phyloP scores from a whole-genome alignment of 257 asterid genomes.

The Cynanchum wilfordii region DNA sequence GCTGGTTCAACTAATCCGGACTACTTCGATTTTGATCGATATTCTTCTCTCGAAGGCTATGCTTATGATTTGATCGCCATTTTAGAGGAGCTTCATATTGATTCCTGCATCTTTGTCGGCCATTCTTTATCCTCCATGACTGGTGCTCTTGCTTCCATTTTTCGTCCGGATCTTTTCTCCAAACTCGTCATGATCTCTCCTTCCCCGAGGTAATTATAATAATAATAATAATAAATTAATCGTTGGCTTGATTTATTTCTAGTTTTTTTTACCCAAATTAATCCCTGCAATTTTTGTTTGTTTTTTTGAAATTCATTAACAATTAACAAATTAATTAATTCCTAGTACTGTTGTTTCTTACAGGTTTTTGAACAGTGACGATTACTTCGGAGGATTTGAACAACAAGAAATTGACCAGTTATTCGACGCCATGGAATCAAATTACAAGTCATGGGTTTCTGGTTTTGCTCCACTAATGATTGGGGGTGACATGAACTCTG shows the following conservation, averaged over 20 bases:
- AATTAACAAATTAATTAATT: background rate
- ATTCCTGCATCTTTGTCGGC: conserved; percentile 32
- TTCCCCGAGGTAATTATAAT: conserved; percentile 30
- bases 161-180: conserved; percentile 41
- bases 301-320: background rate
- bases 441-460: conserved; percentile 60
- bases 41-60: conserved; percentile 38
- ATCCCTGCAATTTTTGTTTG: too few species aligned
- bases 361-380: conserved; percentile 37
- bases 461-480: conserved; percentile 74
- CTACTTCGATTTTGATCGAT: conserved; percentile 44
- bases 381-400: conserved; percentile 47
- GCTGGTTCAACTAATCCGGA: conserved; percentile 48
- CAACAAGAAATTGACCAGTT: conserved; percentile 36
- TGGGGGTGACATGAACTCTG: conserved; percentile 71
- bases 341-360: background rate
- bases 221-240: background rate
- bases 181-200: conserved; percentile 31
- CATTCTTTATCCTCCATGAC: conserved; percentile 44
- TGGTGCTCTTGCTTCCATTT: conserved; percentile 36
- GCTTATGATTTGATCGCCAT: conserved; percentile 39
- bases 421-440: conserved; percentile 43
- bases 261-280: background rate
- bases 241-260: background rate
- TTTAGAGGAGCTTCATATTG: conserved; percentile 29